phyloP scores from a whole-genome alignment of 345 rosid genomes.

The Brassica incana region DNA sequence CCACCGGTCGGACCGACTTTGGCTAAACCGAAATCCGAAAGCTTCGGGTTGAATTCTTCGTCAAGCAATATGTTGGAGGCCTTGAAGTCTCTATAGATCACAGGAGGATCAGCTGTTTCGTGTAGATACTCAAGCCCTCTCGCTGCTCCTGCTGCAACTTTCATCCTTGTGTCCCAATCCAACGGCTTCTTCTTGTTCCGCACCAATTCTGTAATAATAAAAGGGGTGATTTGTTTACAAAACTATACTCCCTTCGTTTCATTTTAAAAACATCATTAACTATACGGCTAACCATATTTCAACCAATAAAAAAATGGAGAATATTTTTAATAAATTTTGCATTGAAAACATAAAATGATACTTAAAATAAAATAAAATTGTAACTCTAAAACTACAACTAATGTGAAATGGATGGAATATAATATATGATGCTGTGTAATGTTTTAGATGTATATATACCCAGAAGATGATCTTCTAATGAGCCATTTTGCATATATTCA shows the following conservation, averaged over 20 bases:
- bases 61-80: conserved; percentile 74
- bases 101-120: conserved; percentile 70
- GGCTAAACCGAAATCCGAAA: conserved; percentile 85
- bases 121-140: conserved; percentile 82
- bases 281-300: no score
- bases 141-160: conserved; percentile 72
- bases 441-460: conserved; percentile 43
- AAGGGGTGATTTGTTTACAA: neutral
- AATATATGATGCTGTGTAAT: neutral
- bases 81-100: conserved; percentile 78
- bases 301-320: no score
- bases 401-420: no score
- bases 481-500: conserved; percentile 70
- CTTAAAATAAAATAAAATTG: no score
- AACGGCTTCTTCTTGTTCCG: conserved; percentile 43
- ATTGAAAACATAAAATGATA: no score
- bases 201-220: conserved; percentile 42
- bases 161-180: conserved; percentile 81
- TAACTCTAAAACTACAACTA: no score
- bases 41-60: conserved; percentile 61
- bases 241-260: neutral
- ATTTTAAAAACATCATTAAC: no score
- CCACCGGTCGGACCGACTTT: conserved; percentile 80
- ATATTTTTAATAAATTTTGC: no score
- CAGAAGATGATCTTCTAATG: conserved; percentile 76